phyloP scores from a whole-genome alignment of 2,329 filamentous ascomycete species.

The Ophiostoma populinum region DNA sequence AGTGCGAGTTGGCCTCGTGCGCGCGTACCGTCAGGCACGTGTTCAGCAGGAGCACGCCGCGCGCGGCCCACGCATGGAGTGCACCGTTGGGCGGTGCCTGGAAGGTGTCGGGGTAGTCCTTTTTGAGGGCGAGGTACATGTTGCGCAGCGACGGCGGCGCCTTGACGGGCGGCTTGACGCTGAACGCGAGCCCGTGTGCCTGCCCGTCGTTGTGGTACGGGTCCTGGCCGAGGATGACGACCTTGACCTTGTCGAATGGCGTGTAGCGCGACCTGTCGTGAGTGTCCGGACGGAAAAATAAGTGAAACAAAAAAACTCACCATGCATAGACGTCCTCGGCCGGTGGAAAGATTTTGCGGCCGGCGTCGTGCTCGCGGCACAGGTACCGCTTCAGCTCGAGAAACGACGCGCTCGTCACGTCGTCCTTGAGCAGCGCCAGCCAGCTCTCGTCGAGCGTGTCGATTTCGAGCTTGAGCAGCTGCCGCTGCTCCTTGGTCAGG shows the following conservation, averaged over 20 bases:
- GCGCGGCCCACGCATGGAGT: slow-evolving; percentile 84
- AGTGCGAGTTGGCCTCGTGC: slow-evolving; percentile 72
- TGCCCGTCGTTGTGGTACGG: slow-evolving; percentile 94
- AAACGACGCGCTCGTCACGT: slow-evolving; percentile 64
- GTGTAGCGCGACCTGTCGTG: slow-evolving; percentile 71
- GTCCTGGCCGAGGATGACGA: slow-evolving; percentile 88
- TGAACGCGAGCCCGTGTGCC: slow-evolving; percentile 92
- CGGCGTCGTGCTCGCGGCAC: slow-evolving; percentile 53
- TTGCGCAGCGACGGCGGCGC: slow-evolving; percentile 84
- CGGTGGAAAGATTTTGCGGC: slow-evolving; percentile 74
- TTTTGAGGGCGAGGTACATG: slow-evolving; percentile 77
- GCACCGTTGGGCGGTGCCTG: slow-evolving; percentile 60
- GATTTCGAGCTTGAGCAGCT: slow-evolving; percentile 75
- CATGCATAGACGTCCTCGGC: slow-evolving; percentile 85
- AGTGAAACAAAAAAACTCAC: no score
- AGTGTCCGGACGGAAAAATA: not conserved
- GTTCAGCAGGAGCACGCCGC: slow-evolving; percentile 84
- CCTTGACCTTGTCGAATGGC: slow-evolving; percentile 73
- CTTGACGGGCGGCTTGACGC: slow-evolving; percentile 71
- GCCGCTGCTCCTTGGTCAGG: slow-evolving; percentile 65
- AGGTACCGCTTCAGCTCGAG: slow-evolving; percentile 78
- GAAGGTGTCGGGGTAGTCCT: slow-evolving; percentile 70
- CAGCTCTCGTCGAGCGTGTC: slow-evolving; percentile 83
- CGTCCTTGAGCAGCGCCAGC: slow-evolving; percentile 77
- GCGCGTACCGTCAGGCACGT: slow-evolving; percentile 87